Base-by-base conservation (phyloP, 345 rosid genomes). In the Punica granatum region DNA sequence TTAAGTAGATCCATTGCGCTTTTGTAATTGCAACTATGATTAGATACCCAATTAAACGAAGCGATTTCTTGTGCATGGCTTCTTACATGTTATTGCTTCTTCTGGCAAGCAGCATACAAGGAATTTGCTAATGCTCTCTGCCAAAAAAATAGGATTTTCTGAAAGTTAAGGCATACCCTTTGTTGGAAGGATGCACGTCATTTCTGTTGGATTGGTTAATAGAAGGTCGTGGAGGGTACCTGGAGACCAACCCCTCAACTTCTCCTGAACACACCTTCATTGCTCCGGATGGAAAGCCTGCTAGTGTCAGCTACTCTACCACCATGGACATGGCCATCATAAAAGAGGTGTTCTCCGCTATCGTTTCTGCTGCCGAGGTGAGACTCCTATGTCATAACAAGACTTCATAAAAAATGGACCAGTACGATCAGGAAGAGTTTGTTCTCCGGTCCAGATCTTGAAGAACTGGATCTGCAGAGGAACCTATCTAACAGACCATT, bases 131-230 rank as follows among this genome's bases (percentile, higher is more conserved):
- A 64, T 66, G 26, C 58, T 62, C 68, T 69, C 49, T 77, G 67
- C 37, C 9, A 56, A 54, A 75, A 49, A 42, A 74, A 25, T 75
- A 94, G 99, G 98, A 84, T 67, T 89, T 91, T 80, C 92, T 91
- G 32, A 77, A 74, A 75, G 82, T 73, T 37, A 89, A 82, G 80
- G 97, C 86, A 56, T 91, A 91, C 77, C 89, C 98, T 70, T 80
- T 94, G 80, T 72, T 94, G 85, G 96, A 88, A 86, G 99, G 98
- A 72, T 94, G 99, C 67, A 56, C 86, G 0, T 6, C 62, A 49
- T 91, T 94, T 85, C 82, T 94, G 69, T 74, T 94, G 82, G 97
- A 92, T 73, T 94, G 99, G 99, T 82, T 91, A 79, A 84, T 94
- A 67, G 85, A 94, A 82, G 96, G 92, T 46, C 80, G 64, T 30